Evolutionary conservation across 805 yeast species (phyloP), one percentile per base, ranked within the genome.

Genomic region (Suhomyces xylopsoci): DNA sequence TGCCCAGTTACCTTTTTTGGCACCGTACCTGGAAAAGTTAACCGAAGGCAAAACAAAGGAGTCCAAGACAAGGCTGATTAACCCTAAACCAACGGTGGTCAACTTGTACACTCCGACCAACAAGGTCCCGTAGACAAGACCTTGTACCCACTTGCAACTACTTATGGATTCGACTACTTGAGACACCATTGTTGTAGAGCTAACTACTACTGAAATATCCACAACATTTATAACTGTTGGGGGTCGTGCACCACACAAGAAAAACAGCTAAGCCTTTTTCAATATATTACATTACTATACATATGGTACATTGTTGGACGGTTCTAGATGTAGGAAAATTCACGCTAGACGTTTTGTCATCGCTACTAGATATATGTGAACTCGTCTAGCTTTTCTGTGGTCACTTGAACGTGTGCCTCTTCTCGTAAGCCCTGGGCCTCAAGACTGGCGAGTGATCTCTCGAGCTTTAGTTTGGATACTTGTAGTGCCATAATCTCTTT

Each of bases 1-100:
- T n/a, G 97, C 97, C 93, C 97, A 94, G 41, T 81, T 77, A 25
- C 87, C 87, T 19, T 59, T 54, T 55, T 77, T 76, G 25, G 93
- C 87, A n/a, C 97, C 97, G 64, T 91, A 91, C 65, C 82, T 84
- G 42, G 67, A 63, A 62, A 79, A 85, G 63, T 77, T 68, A 47
- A 77, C 83, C 7, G 84, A 72, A 30, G 93, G 90, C 32, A 87
- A 73, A 24, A 89, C 54, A 63, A 83, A 87, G 48, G 85, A 67
- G 57, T 88, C 92, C 19, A 76, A 59, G n/a, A 88, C 40, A 55
- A 88, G 62, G 2, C 90, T 69, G 6, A 67, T 55, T 48, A 80
- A 73, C 54, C 85, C 79, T 54, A 87, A 72, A 0, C 76, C 51
- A 19, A 79, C 61, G 2, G 78, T 67, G 34, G 88, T 80, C 40